Evolutionary conservation across 495 filamentous ascomycete species (phyloP), one percentile per base, ranked within the genome.

Genomic region (Penicillium goetzii): DNA sequence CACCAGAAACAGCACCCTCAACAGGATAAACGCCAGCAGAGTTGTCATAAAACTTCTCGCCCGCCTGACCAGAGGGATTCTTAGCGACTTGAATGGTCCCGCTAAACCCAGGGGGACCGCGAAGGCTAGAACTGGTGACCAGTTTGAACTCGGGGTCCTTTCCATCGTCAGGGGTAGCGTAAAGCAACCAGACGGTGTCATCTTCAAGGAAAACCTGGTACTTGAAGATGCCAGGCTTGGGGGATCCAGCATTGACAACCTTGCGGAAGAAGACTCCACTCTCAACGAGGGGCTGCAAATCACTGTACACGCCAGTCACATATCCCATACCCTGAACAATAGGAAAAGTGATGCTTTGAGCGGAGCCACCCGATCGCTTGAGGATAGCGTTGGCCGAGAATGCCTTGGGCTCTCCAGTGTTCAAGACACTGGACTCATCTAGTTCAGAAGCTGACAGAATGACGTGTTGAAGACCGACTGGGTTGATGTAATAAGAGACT

Each of bases 281-380:
- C 65, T 91, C 85, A 25, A 98, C 79, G 12, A 89, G 49, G 3
- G 94, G 93, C 28, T 86, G 85, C 5, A 87, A 78, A 34, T 84
- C 83, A 47, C 80, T 83, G 74, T 94, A 98, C n/a, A 90, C 59
- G 4, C 81, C 94, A 5, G 92, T 97, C 12, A 96, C 83, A 64
- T 92, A 94, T 0, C 86, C 92, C 88, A 94, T 93, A 4, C 95
- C 95, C 72, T 97, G 94, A 1, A 96, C 87, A 8, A 97, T 71
- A 0, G 93, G 93, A 67, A 97, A 90, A 0, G 86, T 88, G 36
- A 98, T 80, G 26, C 75, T 76, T 3, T 88, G 78, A 0, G 74
- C 65, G 1, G 85, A 84, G 15, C 83, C 83, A 15, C 71, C 63
- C 36, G 82, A 76, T 4, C 83, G 78, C 34, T 81, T 79, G 12